Percentiles rank a stretch among this genome's conserved stretches.
phyloP scores from a whole-genome alignment of 805 yeast genomes.

The Candida insectalens region DNA sequence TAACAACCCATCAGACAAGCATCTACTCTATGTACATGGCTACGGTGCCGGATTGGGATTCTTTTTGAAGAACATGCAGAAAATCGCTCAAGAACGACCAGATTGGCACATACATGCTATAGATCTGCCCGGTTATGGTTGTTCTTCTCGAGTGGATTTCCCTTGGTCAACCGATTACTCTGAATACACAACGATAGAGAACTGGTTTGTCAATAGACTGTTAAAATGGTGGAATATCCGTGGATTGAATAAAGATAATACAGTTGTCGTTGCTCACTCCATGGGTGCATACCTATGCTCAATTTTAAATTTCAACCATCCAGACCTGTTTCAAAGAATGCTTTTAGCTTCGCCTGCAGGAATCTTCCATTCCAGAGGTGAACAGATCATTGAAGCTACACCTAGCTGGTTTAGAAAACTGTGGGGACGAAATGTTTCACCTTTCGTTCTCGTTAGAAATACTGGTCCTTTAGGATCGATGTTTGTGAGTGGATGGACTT shows the following conservation, averaged over 20 bases:
- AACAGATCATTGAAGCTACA: conserved; percentile 23
- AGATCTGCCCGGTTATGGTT: conserved; percentile 86
- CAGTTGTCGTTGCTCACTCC: conserved; percentile 73
- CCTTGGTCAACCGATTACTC: conserved; percentile 27
- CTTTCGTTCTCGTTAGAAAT: conserved; percentile 69
- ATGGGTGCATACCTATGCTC: conserved; percentile 83
- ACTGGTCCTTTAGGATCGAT: conserved; percentile 79
- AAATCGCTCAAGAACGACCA: conserved; percentile 20
- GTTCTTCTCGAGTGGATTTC: conserved; percentile 73
- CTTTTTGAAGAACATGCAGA: conserved; percentile 59
- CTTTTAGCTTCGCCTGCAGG: conserved; percentile 91
- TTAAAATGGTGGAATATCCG: conserved; percentile 50
- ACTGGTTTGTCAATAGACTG: conserved; percentile 56
- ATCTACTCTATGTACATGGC: conserved; percentile 79
- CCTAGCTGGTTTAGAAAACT: conserved; percentile 73
- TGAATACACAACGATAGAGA: conserved; percentile 41
- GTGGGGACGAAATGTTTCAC: conserved; percentile 76
- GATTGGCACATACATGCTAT: conserved; percentile 76
- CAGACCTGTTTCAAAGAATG: conserved; percentile 53
- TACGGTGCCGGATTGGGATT: conserved; percentile 89
- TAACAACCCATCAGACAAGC: conserved; percentile 19
- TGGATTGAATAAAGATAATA: conserved; percentile 27
- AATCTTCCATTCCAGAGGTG: conserved; percentile 40
- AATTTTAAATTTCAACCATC: conserved; percentile 52
- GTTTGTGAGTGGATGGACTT: conserved; percentile 84